phyloP scores from a whole-genome alignment of 345 rosid genomes.

The Dimocarpus longan region DNA sequence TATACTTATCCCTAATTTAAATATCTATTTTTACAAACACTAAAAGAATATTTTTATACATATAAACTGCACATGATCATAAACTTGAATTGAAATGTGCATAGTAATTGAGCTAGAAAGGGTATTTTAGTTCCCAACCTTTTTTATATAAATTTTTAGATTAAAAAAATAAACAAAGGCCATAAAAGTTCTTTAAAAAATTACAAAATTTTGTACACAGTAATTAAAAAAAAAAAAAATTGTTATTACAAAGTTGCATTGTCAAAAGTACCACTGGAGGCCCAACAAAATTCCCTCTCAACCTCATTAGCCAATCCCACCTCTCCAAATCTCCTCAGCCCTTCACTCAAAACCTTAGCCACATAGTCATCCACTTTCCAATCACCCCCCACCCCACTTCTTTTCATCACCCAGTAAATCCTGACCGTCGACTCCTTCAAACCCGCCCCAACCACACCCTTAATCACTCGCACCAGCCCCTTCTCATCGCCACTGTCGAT shows the following conservation, averaged over 20 bases:
- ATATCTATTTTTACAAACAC: no score
- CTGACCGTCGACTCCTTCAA: constrained; percentile 73
- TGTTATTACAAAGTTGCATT: constrained; percentile 11
- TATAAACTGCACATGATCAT: no score
- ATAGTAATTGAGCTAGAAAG: no score
- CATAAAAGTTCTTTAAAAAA: no score
- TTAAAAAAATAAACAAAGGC: not conserved
- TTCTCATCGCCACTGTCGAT: constrained; percentile 48
- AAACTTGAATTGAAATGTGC: no score
- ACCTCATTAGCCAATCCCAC: constrained; percentile 55
- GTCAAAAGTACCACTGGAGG: constrained; percentile 23
- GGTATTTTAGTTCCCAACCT: no score
- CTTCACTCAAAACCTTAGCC: constrained; percentile 59
- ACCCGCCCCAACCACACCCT: constrained; percentile 57
- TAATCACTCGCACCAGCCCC: constrained; percentile 53
- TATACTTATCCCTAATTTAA: no score
- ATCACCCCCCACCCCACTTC: constrained; percentile 59
- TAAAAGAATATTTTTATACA: no score
- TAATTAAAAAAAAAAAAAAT: not conserved
- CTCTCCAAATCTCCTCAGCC: constrained; percentile 69
- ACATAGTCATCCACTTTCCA: constrained; percentile 65
- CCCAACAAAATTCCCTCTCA: constrained; percentile 38
- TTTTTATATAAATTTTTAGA: no score
- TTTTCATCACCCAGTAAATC: constrained; percentile 67
- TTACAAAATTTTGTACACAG: not conserved